Base-by-base conservation (phyloP, 1,284 basidiomycete species). In the Melampsora americana region DNA sequence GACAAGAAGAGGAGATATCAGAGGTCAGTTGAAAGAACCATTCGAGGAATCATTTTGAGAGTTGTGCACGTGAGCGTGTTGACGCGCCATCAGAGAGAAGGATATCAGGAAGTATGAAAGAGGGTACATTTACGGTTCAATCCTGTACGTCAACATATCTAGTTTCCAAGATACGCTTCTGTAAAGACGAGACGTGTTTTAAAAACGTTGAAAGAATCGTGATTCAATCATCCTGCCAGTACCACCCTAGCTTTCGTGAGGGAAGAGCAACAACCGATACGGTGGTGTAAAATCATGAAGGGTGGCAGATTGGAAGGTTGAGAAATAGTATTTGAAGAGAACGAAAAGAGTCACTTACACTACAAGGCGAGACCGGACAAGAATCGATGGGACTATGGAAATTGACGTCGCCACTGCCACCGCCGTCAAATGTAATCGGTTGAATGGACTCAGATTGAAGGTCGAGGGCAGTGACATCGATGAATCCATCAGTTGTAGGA, bases 351-450 rank as follows among this genome's bases (percentile, higher is more conserved):
- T 14, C 26, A 59, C 70, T 72, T 64, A 72, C 70, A 23, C 70
- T 72, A 65, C 70, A 74, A 32, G 71, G 64, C 20, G 71, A 74
- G 71, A 74, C 53, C 32, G 64, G 62, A 12, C 53, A 23, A 56
- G 64, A 74, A 23, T 66, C 71, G 50, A 74, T 30, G 3, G 71
- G 71, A 53, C 64, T 74, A n/a, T 46, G 56, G 20, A 66, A 56
- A 42, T 42, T 42, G 42, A 42, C 42, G 42, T 42, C 70, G 44
- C 28, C 59, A 46, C 46, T 39, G 61, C 61, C 30, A 42, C 39
- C 61, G 23, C 18, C 35, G 44, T 64, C 50, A 44, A 50, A 64
- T 26, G 42, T 50, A 7, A 16, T 64, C 5, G 61, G 35, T 16
- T n/a, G 61, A 35, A 64, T n/a, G 20, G 61, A 39, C n/a, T 30